phyloP scores from a whole-genome alignment of 768 basidiomycete species.

The Macrolepiota dolichaula region DNA sequence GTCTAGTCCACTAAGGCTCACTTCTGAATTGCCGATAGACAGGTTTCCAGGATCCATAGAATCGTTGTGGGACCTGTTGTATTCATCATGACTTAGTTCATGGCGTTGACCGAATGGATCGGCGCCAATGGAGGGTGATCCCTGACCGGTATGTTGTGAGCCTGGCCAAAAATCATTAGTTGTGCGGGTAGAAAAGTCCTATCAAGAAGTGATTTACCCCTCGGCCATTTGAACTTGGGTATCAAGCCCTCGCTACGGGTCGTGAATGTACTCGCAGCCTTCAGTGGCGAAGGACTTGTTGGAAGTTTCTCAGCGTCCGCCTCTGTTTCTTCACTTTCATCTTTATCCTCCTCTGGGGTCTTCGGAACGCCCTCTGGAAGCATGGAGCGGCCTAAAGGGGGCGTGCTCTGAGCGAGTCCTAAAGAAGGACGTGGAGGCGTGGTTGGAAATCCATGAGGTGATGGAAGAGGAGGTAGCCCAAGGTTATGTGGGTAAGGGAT shows the following conservation, averaged over 20 bases:
- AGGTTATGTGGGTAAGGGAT: constrained; percentile 23
- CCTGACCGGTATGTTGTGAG: constrained; percentile 10
- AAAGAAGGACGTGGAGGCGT: constrained; percentile 34
- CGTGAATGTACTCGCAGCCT: constrained; percentile 15
- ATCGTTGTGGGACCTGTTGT: constrained; percentile 19
- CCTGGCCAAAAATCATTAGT: constrained; percentile 12
- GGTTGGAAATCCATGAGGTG: constrained; percentile 29
- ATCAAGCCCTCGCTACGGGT: constrained; percentile 25
- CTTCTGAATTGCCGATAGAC: constrained; percentile 27
- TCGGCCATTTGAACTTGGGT: constrained; percentile 27
- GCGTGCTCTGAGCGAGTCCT: constrained; percentile 28
- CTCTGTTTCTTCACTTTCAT: constrained; percentile 19
- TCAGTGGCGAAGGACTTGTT: constrained; percentile 35
- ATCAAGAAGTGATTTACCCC: constrained; percentile 16
- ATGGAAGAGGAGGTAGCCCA: constrained; percentile 27
- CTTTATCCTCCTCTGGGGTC: constrained; percentile 24
- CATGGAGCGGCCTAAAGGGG: constrained; percentile 34
- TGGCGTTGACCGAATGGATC: constrained; percentile 24
- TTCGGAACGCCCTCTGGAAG: constrained; percentile 28
- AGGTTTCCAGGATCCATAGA: constrained; percentile 24
- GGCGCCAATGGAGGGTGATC: constrained; percentile 16
- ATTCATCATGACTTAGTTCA: constrained; percentile 21
- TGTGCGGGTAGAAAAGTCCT: not conserved
- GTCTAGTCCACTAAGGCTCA: constrained; percentile 18
- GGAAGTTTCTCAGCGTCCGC: constrained; percentile 29